Evolutionary conservation across 1,284 basidiomycete genomes (phyloP), one percentile per base, ranked within the genome.

Genomic region (Heliocybe sulcata): DNA sequence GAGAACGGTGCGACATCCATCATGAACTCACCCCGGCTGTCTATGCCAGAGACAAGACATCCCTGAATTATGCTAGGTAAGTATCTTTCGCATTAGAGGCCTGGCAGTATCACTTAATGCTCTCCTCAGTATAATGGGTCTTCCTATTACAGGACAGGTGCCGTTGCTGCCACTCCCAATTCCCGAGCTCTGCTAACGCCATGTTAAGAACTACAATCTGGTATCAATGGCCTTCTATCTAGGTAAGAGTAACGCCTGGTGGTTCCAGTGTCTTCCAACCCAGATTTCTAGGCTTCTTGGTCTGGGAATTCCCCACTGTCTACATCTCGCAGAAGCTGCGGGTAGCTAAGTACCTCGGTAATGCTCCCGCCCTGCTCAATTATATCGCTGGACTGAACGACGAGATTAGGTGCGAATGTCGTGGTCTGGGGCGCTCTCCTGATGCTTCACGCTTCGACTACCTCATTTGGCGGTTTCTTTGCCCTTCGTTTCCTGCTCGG

Each of bases 191-290:
- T 45, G 25, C 31, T 53, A 3, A 42, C n/a, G n/a, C 16, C 19
- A 6, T 42, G 12, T 20, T 6, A 51, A 82, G 77, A 62, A 80
- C 52, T 85, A 85, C 64, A 86, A 85, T 60, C 67, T 85, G 12
- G 77, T 85, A 2, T 83, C 84, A n/a, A 69, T 83, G 60, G 79
- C 83, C 0, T 87, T 87, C 63, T 84, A 84, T 61, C 65, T 82
- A 48, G 82, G 81, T 77, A 56, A 52, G 66, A 29, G 12, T 25
- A 26, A 20, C 42, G 16, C 16, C 16, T 12, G 23, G 22, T 49
- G 47, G 22, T 25, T 49, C 47, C 22, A 22, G 3, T 22, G 14
- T 29, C 27, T 29, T 11, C n/a, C 4, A 35, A 53, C 23, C 12
- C n/a, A 14, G 23, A 42, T 16, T n/a, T 3, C 51, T 31, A 83